These are phyloP conservation scores for Pyrenopolyporus hunteri DNA, from an alignment of 495 filamentous ascomycete species.

Conservation along the genomic window DNA sequence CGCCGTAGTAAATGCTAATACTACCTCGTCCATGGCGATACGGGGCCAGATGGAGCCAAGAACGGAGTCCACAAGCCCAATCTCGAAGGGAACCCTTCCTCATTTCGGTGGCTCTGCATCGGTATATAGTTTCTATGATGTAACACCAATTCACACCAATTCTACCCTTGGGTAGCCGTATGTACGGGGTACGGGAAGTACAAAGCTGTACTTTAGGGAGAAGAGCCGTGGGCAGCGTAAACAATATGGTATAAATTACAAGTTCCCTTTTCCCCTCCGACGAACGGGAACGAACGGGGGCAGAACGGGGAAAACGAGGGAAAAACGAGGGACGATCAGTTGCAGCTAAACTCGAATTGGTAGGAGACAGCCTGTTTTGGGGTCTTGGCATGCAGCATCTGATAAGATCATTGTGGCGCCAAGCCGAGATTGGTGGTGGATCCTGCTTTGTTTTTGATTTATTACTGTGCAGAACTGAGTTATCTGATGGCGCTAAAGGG, in stretches of 20 bases:
- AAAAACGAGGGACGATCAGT: not conserved
- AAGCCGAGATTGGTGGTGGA: conserved; percentile 19
- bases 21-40: conserved; percentile 21
- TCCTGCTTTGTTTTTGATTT: conserved; percentile 13
- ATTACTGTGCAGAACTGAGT: conserved; percentile 26
- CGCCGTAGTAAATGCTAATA: conserved; percentile 30
- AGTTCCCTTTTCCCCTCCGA: conserved; percentile 34
- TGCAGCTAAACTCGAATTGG: conserved; percentile 21
- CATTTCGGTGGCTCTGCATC: conserved; percentile 28
- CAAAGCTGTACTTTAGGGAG: conserved; percentile 25
- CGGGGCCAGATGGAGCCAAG: conserved; percentile 25
- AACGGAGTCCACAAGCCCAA: conserved; percentile 18
- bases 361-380: conserved; percentile 24
- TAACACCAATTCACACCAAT: conserved; percentile 29
- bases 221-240: not conserved
- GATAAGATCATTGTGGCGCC: conserved; percentile 42
- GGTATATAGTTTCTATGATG: conserved; percentile 36
- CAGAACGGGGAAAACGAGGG: not conserved
- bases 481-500: conserved; percentile 43
- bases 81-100: conserved; percentile 25
- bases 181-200: conserved; percentile 17
- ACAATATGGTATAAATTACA: not conserved
- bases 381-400: conserved; percentile 43
- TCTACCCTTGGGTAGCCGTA: too few relatives aligned
- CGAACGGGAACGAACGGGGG: conserved; percentile 14